Conservation (phyloP, 306 rosid genomes). For the Adenanthera pavonina region DNA sequence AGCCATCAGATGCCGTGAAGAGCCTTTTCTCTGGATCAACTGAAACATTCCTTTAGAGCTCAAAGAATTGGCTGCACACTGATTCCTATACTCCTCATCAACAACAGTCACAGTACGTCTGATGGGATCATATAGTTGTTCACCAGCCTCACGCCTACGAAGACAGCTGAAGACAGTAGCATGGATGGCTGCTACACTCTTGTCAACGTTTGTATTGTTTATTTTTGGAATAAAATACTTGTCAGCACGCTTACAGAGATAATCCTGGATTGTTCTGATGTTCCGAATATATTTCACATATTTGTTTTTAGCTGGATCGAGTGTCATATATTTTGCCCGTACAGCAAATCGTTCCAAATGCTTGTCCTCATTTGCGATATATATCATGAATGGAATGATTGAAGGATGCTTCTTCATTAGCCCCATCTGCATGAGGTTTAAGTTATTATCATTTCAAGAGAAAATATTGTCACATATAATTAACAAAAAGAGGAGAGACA, state of each 20-base stretch:
- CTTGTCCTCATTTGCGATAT: constrained; percentile 82
- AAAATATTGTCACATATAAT: background rate
- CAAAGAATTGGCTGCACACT: constrained; percentile 80
- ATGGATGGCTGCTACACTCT: constrained; percentile 91
- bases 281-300: constrained; percentile 81
- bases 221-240: constrained; percentile 89
- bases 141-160: constrained; percentile 81
- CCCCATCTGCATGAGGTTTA: constrained; percentile 64
- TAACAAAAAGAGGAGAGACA: background rate
- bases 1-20: constrained; percentile 81
- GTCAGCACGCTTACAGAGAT: constrained; percentile 85
- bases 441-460: background rate
- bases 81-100: constrained; percentile 85
- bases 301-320: constrained; percentile 85
- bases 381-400: constrained; percentile 83
- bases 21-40: constrained; percentile 83
- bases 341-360: constrained; percentile 90
- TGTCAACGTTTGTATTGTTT: constrained; percentile 87
- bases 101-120: constrained; percentile 69
- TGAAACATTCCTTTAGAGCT: constrained; percentile 91
- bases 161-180: constrained; percentile 89
- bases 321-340: constrained; percentile 85
- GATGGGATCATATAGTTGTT: constrained; percentile 63
- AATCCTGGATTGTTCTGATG: constrained; percentile 86
- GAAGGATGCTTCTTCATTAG: constrained; percentile 93